These are phyloP conservation scores for Gossypium schwendimanii DNA, from an alignment of 441 rosid species.

Conservation along the genomic window DNA sequence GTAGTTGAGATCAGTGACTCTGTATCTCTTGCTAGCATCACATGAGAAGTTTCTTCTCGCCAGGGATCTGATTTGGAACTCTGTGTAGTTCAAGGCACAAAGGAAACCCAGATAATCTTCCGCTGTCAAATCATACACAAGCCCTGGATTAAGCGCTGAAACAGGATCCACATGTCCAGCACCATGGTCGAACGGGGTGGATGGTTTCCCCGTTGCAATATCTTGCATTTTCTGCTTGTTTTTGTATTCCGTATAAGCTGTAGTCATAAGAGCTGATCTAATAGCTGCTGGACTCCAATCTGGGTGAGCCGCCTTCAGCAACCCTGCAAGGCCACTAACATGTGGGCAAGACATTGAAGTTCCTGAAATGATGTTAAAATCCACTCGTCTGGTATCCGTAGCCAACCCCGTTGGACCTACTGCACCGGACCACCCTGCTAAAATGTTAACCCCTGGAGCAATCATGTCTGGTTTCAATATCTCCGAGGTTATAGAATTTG, in stretches of 20 bases:
- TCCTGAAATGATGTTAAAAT: constrained; percentile 56
- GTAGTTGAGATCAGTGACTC: constrained; percentile 43
- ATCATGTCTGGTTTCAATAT: constrained; percentile 57
- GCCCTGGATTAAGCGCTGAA: constrained; percentile 47
- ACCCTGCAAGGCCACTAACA: constrained; percentile 55
- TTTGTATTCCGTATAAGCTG: constrained; percentile 43
- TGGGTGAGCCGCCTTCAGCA: constrained; percentile 41
- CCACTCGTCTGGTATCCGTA: constrained; percentile 40
- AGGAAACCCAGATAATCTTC: constrained; percentile 48
- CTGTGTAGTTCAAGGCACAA: constrained; percentile 53
- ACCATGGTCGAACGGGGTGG: constrained; percentile 56
- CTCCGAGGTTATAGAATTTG: constrained; percentile 38
- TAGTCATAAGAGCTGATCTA: constrained; percentile 65
- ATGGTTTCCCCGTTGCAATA: constrained; percentile 44
- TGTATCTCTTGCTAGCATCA: constrained; percentile 36
- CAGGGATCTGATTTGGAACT: constrained; percentile 31
- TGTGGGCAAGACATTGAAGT: constrained; percentile 78
- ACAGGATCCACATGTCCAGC: constrained; percentile 61
- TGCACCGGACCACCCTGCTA: constrained; percentile 55
- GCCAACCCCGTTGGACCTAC: constrained; percentile 50
- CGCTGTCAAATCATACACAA: constrained; percentile 39
- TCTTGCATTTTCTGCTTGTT: constrained; percentile 40
- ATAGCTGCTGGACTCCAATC: constrained; percentile 67
- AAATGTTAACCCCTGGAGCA: constrained; percentile 64
- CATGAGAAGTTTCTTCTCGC: constrained; percentile 38